phyloP scores from a whole-genome alignment of 2,329 filamentous ascomycete genomes.

The Fusarium robinianum region DNA sequence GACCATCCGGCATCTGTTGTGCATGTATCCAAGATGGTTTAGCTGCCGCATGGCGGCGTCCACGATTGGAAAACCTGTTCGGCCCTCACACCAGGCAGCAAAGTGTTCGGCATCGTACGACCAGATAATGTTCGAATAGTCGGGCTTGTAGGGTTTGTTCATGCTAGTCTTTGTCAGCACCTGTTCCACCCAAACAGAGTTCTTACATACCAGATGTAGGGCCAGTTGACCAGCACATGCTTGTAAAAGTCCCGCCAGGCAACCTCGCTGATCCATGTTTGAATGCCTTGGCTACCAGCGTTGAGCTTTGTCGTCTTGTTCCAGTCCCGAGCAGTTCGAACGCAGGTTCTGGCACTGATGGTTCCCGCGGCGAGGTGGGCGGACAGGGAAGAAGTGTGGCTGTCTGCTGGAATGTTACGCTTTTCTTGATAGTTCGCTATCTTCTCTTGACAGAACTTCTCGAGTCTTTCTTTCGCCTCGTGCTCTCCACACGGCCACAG shows the following conservation, averaged over 20 bases:
- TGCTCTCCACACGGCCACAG: slow-evolving; percentile 79
- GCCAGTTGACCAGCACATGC: slow-evolving; percentile 83
- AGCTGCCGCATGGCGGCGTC: slow-evolving; percentile 87
- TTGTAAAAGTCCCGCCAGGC: slow-evolving; percentile 90
- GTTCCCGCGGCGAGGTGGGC: slow-evolving; percentile 74
- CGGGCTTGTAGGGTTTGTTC: slow-evolving; percentile 73
- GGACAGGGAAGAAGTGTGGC: slow-evolving; percentile 69
- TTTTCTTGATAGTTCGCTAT: slow-evolving; percentile 64
- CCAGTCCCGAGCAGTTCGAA: slow-evolving; percentile 63
- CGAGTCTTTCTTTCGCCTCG: slow-evolving; percentile 66
- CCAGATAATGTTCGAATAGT: slow-evolving; percentile 83
- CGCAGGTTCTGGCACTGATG: slow-evolving; percentile 68
- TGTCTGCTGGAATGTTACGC: slow-evolving; percentile 67
- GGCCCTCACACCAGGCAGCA: slow-evolving; percentile 72
- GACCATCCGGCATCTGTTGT: slow-evolving; percentile 85
- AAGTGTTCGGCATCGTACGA: slow-evolving; percentile 74
- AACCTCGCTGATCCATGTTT: slow-evolving; percentile 78
- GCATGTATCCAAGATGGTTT: slow-evolving; percentile 72
- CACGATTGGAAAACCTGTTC: slow-evolving; percentile 80
- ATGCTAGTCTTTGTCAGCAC: slow-evolving; percentile 43
- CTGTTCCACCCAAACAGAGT: too few relatives aligned
- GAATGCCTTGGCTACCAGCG: slow-evolving; percentile 66
- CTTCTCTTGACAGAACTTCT: slow-evolving; percentile 69
- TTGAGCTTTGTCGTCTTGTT: slow-evolving; percentile 70
- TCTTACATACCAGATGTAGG: slow-evolving; percentile 70